phyloP scores from a whole-genome alignment of 2,329 filamentous ascomycete species.

The Alternaria atra region DNA sequence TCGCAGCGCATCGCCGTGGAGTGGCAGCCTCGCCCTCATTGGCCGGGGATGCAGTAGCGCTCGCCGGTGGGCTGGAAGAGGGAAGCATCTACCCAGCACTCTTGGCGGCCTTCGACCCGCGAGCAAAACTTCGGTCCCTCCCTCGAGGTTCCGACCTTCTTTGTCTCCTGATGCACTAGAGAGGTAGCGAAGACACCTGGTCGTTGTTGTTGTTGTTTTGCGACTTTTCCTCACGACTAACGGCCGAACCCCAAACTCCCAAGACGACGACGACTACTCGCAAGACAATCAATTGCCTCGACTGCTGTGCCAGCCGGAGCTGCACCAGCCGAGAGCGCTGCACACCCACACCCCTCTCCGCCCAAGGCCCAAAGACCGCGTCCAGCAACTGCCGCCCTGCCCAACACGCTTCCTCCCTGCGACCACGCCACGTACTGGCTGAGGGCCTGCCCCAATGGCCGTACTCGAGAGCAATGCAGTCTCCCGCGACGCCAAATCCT shows the following conservation, averaged over 20 bases:
- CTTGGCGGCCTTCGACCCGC: conserved; percentile 25
- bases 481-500: conserved; percentile 28
- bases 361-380: conserved; percentile 1
- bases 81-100: conserved; percentile 18
- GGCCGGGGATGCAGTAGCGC: conserved; percentile 27
- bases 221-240: conserved; percentile 14
- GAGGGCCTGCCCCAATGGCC: conserved; percentile 36
- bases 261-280: conserved; percentile 4
- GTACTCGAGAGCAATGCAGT: conserved; percentile 35
- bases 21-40: conserved; percentile 13
- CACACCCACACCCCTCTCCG: conserved; percentile 13
- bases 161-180: conserved; percentile 20
- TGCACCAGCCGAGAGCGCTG: conserved; percentile 13
- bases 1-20: conserved; percentile 23
- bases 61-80: conserved; percentile 23
- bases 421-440: conserved; percentile 16
- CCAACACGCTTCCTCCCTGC: conserved; percentile 7
- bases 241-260: conserved; percentile 12
- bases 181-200: conserved; percentile 7
- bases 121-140: conserved; percentile 27
- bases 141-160: conserved; percentile 12
- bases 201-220: conserved; percentile 17
- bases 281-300: neutral
- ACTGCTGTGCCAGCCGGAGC: conserved; percentile 17
- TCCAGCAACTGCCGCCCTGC: conserved; percentile 9